Evolutionary conservation across 2,329 filamentous ascomycete species (phyloP).

Genomic region (Calonectria ilicicola): DNA sequence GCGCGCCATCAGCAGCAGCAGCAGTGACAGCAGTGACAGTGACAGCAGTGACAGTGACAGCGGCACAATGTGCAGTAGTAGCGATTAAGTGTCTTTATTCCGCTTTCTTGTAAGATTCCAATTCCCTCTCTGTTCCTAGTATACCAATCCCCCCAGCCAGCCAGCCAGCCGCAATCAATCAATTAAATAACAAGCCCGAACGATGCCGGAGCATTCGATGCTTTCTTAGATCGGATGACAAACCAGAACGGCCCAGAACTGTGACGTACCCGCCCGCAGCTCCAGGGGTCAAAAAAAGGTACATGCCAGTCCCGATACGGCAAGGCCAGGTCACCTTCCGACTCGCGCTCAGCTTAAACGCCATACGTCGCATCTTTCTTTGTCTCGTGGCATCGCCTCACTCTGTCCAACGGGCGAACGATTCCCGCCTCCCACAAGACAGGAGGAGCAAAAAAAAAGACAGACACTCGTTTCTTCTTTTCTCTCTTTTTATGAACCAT

Average conservation of each 20-base stretch:
- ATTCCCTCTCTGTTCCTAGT: no score
- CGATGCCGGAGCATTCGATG: not conserved
- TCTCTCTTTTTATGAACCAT: not conserved
- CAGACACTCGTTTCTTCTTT: not conserved
- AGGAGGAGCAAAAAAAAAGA: not conserved
- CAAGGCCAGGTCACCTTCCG: conserved; percentile 21
- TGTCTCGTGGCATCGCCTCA: conserved; percentile 15
- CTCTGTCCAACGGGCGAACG: not conserved
- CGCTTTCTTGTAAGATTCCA: no score
- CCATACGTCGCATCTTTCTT: conserved; percentile 25
- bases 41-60: no score
- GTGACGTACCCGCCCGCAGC: conserved; percentile 9
- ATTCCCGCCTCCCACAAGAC: not conserved
- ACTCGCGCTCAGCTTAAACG: conserved; percentile 6
- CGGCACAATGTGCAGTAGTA: no score
- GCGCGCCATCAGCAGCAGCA: no score
- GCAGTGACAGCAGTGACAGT: no score
- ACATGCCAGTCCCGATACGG: conserved; percentile 18
- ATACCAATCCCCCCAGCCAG: no score
- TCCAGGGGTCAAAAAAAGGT: conserved; percentile 4
- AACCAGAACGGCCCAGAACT: not conserved
- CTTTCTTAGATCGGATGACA: conserved; percentile 12
- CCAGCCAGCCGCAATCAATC: no score
- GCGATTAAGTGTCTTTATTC: no score
- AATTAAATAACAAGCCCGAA: no score